Evolutionary conservation across 73 alveolate species (phyloP).

Genomic region (Halteria grandinella): DNA sequence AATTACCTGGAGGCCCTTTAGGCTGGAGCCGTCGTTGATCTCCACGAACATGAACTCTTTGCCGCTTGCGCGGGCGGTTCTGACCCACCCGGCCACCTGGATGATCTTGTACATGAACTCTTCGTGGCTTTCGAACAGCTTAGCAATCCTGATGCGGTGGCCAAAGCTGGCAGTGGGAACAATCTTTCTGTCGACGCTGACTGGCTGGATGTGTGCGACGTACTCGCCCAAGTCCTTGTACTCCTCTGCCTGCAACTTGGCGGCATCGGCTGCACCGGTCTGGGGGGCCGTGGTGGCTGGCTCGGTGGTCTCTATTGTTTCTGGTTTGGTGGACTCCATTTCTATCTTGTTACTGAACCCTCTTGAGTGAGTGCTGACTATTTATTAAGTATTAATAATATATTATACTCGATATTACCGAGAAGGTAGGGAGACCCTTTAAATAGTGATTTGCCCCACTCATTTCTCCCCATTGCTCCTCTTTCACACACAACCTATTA

Average conservation of each 20-base stretch:
- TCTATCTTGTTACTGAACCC: too few relatives aligned
- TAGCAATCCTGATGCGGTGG: slow-evolving; percentile 37
- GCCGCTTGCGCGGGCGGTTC: slow-evolving; percentile 89
- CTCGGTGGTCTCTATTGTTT: too few relatives aligned
- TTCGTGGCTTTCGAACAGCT: slow-evolving; percentile 24
- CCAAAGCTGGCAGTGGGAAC: slow-evolving; percentile 38
- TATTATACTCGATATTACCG: slow-evolving; percentile 2
- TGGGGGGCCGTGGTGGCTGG: background rate
- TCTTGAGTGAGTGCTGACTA: too few relatives aligned
- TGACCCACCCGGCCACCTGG: slow-evolving; percentile 98
- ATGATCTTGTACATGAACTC: slow-evolving; percentile 77
- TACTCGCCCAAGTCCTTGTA: slow-evolving; percentile 23
- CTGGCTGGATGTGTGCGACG: background rate
- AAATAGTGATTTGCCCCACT: too few relatives aligned
- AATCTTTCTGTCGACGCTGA: background rate
- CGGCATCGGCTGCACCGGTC: background rate
- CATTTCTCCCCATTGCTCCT: too few relatives aligned
- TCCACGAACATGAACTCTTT: slow-evolving; percentile 88
- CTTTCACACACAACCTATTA: too few relatives aligned
- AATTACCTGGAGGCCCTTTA: slow-evolving; percentile 87
- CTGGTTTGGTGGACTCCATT: too few relatives aligned
- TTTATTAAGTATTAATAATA: too few relatives aligned
- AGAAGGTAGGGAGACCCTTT: too few relatives aligned
- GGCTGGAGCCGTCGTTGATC: slow-evolving; percentile 94
- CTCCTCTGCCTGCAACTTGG: slow-evolving; percentile 15